Conservation (phyloP, 2,329 filamentous ascomycete species). For the Phyllosticta paracitricarpa region DNA sequence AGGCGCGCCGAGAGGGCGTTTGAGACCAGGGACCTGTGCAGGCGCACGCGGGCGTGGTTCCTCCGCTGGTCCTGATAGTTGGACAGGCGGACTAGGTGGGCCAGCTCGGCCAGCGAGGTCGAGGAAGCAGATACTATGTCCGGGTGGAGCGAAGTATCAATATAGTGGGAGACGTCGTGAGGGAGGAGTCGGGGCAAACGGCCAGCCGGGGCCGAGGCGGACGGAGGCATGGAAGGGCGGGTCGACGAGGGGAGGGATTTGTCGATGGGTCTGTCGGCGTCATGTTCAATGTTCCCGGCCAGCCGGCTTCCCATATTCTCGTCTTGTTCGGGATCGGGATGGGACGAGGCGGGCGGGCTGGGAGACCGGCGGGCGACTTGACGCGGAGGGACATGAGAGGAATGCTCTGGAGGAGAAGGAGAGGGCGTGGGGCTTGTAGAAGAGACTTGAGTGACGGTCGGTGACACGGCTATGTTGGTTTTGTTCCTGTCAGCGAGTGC, state of each 20-base stretch:
- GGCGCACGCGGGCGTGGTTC: slow-evolving; percentile 58
- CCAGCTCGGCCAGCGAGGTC: slow-evolving; percentile 66
- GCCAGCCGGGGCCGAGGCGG: slow-evolving; percentile 36
- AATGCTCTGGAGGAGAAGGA: slow-evolving; percentile 40
- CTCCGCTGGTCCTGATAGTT: slow-evolving; percentile 76
- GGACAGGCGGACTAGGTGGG: slow-evolving; percentile 65
- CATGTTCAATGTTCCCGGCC: slow-evolving; percentile 19
- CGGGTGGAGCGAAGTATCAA: slow-evolving; percentile 48
- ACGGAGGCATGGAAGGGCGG: slow-evolving; percentile 27
- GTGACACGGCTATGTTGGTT: slow-evolving; percentile 38
- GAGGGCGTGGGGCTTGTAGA: slow-evolving; percentile 49
- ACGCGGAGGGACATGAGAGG: slow-evolving; percentile 42
- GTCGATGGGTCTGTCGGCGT: background rate
- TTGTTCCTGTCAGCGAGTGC: slow-evolving; percentile 21
- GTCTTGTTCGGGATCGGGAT: slow-evolving; percentile 16
- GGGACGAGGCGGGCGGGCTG: slow-evolving; percentile 43
- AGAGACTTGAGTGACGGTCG: slow-evolving; percentile 40
- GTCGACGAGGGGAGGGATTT: slow-evolving; percentile 10
- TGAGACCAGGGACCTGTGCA: slow-evolving; percentile 65
- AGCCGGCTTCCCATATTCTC: slow-evolving; percentile 28
- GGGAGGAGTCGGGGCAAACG: slow-evolving; percentile 48
- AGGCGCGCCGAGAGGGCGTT: slow-evolving; percentile 66
- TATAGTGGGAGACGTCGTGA: slow-evolving; percentile 56
- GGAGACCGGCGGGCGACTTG: slow-evolving; percentile 44
- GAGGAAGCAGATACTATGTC: slow-evolving; percentile 48